A percentile compares a stretch with the other conserved stretches of the same genome.
These are phyloP conservation scores for Metrosideros polymorpha DNA, from an alignment of 441 rosid genomes.

Conservation along the genomic window DNA sequence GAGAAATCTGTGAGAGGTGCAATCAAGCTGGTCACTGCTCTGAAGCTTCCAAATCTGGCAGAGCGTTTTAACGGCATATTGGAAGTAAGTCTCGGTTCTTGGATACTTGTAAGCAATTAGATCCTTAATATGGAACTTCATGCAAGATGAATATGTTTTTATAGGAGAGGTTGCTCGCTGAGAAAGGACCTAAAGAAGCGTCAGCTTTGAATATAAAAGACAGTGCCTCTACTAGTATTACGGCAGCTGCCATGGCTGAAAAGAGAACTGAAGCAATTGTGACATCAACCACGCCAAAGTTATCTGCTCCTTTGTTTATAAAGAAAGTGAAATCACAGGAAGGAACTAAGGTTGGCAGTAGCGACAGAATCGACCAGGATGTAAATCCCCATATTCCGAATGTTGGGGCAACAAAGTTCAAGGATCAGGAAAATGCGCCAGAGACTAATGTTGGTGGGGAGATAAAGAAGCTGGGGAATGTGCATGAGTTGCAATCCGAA, in stretches of 20 bases:
- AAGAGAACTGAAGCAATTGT: constrained; percentile 18
- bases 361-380: constrained; percentile 13
- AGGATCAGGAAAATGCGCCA: not conserved
- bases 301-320: constrained; percentile 27
- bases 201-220: constrained; percentile 3
- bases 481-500: not conserved
- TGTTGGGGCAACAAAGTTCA: not conserved
- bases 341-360: constrained; percentile 10
- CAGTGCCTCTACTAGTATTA: not conserved
- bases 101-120: not conserved
- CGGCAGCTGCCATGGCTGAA: constrained; percentile 14
- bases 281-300: constrained; percentile 16
- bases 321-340: constrained; percentile 34
- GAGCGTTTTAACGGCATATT: constrained; percentile 72
- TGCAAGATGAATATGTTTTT: not conserved
- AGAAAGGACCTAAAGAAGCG: constrained; percentile 18
- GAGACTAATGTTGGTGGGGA: not conserved
- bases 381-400: constrained; percentile 4
- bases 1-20: constrained; percentile 90
- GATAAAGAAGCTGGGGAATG: not conserved
- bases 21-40: constrained; percentile 72
- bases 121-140: not conserved
- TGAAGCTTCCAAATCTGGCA: constrained; percentile 90
- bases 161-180: constrained; percentile 71
- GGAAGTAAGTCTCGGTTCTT: constrained; percentile 34